Evolutionary conservation across 202 grass and related monocot genomes (phyloP).

Genomic region (Carex arenaria): DNA sequence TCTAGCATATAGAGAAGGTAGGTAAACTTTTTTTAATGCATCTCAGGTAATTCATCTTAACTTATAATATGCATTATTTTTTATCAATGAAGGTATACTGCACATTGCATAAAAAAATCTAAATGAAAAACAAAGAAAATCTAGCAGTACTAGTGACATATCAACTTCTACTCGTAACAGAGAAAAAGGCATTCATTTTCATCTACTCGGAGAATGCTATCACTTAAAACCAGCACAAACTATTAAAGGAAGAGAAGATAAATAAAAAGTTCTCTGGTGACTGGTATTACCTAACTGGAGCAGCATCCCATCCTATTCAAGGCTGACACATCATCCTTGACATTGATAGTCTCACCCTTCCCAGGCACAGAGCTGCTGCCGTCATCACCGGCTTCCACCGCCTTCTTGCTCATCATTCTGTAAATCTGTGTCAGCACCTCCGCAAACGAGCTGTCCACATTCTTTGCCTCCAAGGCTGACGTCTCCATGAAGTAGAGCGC

Average conservation of each 20-base stretch:
- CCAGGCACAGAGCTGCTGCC: slow-evolving; percentile 20
- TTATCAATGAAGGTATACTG: background rate
- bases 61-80: background rate
- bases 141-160: background rate
- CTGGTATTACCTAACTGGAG: slow-evolving; percentile 39
- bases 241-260: slow-evolving; percentile 5
- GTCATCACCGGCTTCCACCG: slow-evolving; percentile 41
- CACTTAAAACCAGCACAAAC: slow-evolving; percentile 16
- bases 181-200: background rate
- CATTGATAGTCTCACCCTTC: slow-evolving; percentile 58
- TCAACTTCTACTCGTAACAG: background rate
- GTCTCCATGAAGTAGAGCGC: slow-evolving; percentile 55
- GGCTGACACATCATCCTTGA: slow-evolving; percentile 49
- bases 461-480: slow-evolving; percentile 54
- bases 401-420: slow-evolving; percentile 41
- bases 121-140: background rate
- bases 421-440: slow-evolving; percentile 67
- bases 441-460: slow-evolving; percentile 47
- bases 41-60: too few species aligned
- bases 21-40: too few species aligned
- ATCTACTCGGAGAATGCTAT: background rate
- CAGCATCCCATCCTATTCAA: slow-evolving; percentile 57
- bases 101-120: background rate
- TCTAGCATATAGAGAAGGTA: too few species aligned
- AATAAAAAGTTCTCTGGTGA: background rate